Base-by-base conservation (phyloP, 1,284 basidiomycete species). In the Melampsora larici-populina region DNA sequence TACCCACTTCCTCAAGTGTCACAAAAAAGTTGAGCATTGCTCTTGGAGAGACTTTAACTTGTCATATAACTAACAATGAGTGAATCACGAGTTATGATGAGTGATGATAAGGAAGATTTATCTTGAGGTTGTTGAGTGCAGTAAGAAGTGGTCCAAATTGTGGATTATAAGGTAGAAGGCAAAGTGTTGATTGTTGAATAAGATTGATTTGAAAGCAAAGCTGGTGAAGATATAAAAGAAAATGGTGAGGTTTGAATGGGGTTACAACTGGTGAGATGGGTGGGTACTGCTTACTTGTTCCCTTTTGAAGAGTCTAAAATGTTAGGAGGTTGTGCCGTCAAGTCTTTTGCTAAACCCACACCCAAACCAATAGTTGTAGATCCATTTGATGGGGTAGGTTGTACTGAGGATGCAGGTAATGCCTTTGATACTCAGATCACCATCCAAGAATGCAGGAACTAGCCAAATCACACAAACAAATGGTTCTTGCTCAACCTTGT, bases 221-320 rank as follows among this genome's bases (percentile, higher is more conserved):
- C 33, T 36, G 73, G 66, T 11, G 51, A 76, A 33, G 66, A 74
- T 13, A 74, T 66, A 18, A 40, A 13, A 74, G 64, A 67, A 65
- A 74, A 67, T 74, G 62, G 15, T 46, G 40, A 33, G 72, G 51
- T 49, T 74, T 74, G 46, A 63, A 74, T 11, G 72, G 72, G 17
- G 72, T 74, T 18, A 62, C 29, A 29, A 74, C 51, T 21, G 72
- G 72, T 55, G 51, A 55, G 24, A 21, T 55, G 8, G 24, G 18
- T 8, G 4, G 18, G 18, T 21, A 21, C 18, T 55, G 9, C 7
- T 5, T 8, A 55, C 24, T 55, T 55, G 3, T 55, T 5, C 18
- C 18, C 18, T 55, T 55, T 55, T 55, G 51, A 17, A 21, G 51
- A 55, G 18, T 55, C 24, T 21, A 55, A 26, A 7, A 55, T 21